Base-by-base conservation (phyloP, 1,284 basidiomycete species). In the Cystobasidiaceae sp. region DNA sequence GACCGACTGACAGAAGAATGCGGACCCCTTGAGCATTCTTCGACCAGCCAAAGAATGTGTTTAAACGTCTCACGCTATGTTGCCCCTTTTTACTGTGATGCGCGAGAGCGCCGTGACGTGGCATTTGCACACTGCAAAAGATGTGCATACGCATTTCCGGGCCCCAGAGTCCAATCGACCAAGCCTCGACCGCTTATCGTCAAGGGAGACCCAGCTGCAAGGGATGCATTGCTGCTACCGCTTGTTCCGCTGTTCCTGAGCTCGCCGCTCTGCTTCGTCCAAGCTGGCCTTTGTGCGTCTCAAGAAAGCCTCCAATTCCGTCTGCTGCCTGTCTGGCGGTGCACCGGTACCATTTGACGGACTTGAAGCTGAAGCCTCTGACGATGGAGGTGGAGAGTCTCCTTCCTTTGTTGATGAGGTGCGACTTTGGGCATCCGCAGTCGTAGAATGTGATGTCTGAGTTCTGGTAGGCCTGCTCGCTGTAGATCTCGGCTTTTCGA, bases 401-500 rank as follows among this genome's bases (percentile, higher is more conserved):
- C n/a, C n/a, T 11, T 11, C 37, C 11, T 11, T 11, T 11, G 54
- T 34, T 9, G 54, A 44, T 25, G 37, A 23, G 3, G 54, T 43
- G 19, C 34, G 17, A 13, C 17, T 19, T 5, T 5, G 21, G 28
- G 9, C 17, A 21, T 51, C 33, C 19, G 51, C 28, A 48, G 52
- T 23, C 19, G 61, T 45, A 6, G 61, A 33, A 9, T 51, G 39
- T 15, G 33, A 13, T 39, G n/a, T 46, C 49, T 8, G 39, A 19
- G 15, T 45, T 34, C 28, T 13, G 34, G 57, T 27, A 32, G 57
- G 37, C 45, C 33, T 43, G 8, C 33, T 23, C 30, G 37, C 27
- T 41, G 58, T 34, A n/a, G 50, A 56, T 56, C 54, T 56, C 48
- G 60, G 60, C 28, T 52, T 62, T 32, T 62, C 60, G 41, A 62